Evolutionary conservation across 2,329 filamentous ascomycete species (phyloP), one percentile per base, ranked within the genome.

Genomic region (Penicillium frequentans): DNA sequence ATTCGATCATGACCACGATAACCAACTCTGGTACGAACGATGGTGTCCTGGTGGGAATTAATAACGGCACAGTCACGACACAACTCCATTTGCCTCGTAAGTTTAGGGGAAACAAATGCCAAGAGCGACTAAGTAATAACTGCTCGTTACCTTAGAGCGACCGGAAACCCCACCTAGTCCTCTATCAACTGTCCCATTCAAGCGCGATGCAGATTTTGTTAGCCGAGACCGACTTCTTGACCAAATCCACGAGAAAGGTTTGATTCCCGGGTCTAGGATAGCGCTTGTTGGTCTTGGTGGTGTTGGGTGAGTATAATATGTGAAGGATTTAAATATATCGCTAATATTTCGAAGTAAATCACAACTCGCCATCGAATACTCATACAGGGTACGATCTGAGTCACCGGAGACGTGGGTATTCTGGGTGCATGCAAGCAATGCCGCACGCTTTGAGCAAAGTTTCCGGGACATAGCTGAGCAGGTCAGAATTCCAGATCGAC

Each of bases 401-500:
- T 37, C 33, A 7, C 33, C 33, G 3, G 33, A n/a, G 14, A 37
- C 5, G 7, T 37, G 33, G 33, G 33, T 37, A n/a, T 37, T 37
- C 8, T 37, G 33, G 33, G 33, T 37, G 2, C 33, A 37, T 37
- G 16, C 14, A n/a, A 37, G 33, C 16, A 37, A n/a, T 9, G 33
- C 33, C 2, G 16, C 33, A 8, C 64, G 71, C 5, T 73, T 76
- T 42, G 68, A 76, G 57, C 65, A 74, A 49, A 65, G 66, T 27
- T 75, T 66, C 54, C 65, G 60, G 52, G 64, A 72, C n/a, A 70
- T 78, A 60, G 71, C 73, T 19, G 62, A 71, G 26, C 47, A 37
- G 1, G 60, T 70, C 7, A 68, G 68, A 55, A 56, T 77, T 9
- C 55, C 62, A 7, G 65, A 66, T 3, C 65, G 70, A 6, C 33